Percentiles rank a stretch among this genome's conserved stretches.
Evolutionary conservation across 2,329 filamentous ascomycete genomes (phyloP).

Genomic region (Calonectria pseudoturangicola): DNA sequence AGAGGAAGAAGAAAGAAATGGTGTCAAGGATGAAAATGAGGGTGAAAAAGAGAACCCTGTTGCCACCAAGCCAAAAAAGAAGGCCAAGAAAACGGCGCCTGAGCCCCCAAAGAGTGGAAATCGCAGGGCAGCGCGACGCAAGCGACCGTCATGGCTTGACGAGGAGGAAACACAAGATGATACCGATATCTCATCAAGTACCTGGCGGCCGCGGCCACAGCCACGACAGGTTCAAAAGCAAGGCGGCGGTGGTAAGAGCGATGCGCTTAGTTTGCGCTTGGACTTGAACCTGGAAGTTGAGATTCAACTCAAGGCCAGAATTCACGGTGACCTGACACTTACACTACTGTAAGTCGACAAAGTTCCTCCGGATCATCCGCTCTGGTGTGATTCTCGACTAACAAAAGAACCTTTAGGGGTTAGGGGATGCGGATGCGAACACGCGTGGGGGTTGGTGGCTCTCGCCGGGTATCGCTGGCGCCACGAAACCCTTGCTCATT

Average conservation of each 20-base stretch:
- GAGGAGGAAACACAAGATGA: slow-evolving; percentile 50
- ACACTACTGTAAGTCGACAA: slow-evolving; percentile 75
- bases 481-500: not conserved
- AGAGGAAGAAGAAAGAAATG: not conserved
- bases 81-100: not conserved
- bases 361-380: not conserved
- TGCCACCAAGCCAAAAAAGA: not conserved
- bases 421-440: not conserved
- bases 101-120: slow-evolving; percentile 33
- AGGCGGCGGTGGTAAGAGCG: slow-evolving; percentile 38
- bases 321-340: slow-evolving; percentile 88
- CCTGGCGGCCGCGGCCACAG: slow-evolving; percentile 32
- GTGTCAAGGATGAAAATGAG: not conserved
- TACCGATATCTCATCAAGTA: slow-evolving; percentile 19
- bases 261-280: slow-evolving; percentile 78
- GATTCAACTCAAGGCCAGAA: slow-evolving; percentile 90
- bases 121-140: slow-evolving; percentile 38
- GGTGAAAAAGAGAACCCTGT: not conserved
- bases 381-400: not conserved
- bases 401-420: not conserved
- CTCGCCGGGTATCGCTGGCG: not conserved
- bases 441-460: not conserved
- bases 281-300: slow-evolving; percentile 90
- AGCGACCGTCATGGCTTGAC: slow-evolving; percentile 50
- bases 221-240: slow-evolving; percentile 44